phyloP scores from a whole-genome alignment of 2,329 filamentous ascomycete species.

The Fusarium aywerte region DNA sequence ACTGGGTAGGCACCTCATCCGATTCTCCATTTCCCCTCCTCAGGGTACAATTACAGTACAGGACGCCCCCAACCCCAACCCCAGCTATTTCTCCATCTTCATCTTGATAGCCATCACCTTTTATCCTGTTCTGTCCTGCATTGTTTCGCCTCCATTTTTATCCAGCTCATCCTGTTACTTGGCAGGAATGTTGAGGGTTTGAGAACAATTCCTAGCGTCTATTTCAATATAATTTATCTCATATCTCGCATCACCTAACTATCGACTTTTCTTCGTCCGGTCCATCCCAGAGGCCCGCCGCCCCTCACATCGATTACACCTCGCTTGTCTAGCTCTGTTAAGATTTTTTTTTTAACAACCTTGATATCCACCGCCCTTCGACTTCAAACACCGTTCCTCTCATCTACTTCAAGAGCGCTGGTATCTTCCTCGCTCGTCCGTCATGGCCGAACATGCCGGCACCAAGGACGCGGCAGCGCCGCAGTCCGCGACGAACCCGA shows the following conservation, averaged over 20 bases:
- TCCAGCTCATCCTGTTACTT: conserved; percentile 1
- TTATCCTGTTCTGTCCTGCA: conserved; percentile 4
- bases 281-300: conserved; percentile 17
- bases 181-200: conserved; percentile 18
- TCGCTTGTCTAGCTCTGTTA: conserved; percentile 22
- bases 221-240: conserved; percentile 21
- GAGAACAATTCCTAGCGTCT: not conserved
- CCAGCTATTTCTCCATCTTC: conserved; percentile 36
- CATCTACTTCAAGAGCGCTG: conserved; percentile 16
- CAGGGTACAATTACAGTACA: conserved; percentile 1
- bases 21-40: conserved; percentile 24
- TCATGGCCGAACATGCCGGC: conserved; percentile 41
- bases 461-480: conserved; percentile 43
- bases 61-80: conserved; percentile 29
- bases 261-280: conserved; percentile 2
- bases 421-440: conserved; percentile 15
- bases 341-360: conserved; percentile 27
- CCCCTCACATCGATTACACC: conserved; percentile 24
- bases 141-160: not conserved
- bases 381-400: not conserved
- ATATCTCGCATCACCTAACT: not conserved
- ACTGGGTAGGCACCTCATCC: conserved; percentile 32
- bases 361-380: conserved; percentile 12
- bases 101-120: conserved; percentile 1
- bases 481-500: conserved; percentile 40